These are phyloP conservation scores for Fusarium tanahbumbuense DNA, from an alignment of 2,329 filamentous ascomycete species.

Conservation along the genomic window DNA sequence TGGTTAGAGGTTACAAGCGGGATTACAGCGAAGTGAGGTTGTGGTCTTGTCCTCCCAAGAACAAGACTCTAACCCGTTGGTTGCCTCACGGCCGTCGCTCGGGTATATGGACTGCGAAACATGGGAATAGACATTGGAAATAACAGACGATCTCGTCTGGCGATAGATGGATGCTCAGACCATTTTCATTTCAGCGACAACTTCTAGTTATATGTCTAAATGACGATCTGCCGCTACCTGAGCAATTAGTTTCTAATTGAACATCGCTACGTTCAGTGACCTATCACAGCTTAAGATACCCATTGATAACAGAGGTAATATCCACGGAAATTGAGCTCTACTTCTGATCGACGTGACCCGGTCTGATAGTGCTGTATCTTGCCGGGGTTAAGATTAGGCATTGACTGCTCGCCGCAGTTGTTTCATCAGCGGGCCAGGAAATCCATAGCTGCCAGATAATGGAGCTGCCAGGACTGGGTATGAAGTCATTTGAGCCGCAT, in stretches of 20 bases:
- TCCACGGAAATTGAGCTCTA: slow-evolving; percentile 29
- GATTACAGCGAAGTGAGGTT: neutral
- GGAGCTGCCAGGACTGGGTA: slow-evolving; percentile 3
- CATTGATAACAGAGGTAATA: slow-evolving; percentile 9
- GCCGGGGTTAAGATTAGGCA: slow-evolving; percentile 24
- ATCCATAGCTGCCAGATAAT: neutral
- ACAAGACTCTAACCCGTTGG: slow-evolving; percentile 2
- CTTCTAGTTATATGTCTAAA: slow-evolving; percentile 11
- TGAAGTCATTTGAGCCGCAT: slow-evolving; percentile 24
- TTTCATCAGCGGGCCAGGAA: slow-evolving; percentile 24
- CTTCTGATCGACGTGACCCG: slow-evolving; percentile 29
- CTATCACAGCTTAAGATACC: slow-evolving; percentile 8
- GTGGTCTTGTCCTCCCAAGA: neutral
- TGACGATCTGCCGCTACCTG: slow-evolving; percentile 29
- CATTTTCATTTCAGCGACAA: neutral
- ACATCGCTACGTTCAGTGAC: neutral
- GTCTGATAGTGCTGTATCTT: slow-evolving; percentile 15
- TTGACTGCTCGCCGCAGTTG: slow-evolving; percentile 7
- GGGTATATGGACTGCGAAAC: slow-evolving; percentile 11
- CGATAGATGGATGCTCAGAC: neutral
- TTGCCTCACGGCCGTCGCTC: slow-evolving; percentile 19
- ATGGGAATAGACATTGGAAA: slow-evolving; percentile 9
- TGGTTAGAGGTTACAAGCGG: slow-evolving; percentile 45
- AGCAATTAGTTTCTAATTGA: neutral
- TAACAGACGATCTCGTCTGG: neutral